Conservation (phyloP, 2,329 filamentous ascomycete species). For the Incumbomyces lentus region DNA sequence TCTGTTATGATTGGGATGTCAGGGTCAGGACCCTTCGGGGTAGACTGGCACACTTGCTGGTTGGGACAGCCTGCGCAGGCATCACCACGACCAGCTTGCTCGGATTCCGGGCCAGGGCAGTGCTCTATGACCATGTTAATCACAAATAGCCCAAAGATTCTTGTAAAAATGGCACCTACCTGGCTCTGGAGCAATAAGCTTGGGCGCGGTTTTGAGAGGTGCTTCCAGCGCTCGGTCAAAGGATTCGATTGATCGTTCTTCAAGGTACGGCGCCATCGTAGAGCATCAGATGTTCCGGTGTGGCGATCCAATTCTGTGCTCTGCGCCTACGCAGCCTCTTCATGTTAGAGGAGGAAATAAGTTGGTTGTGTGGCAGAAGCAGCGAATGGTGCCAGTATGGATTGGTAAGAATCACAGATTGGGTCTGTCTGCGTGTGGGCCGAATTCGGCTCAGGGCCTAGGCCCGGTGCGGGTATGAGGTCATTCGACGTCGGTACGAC, state of each 20-base stretch:
- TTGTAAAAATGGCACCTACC: slow-evolving; percentile 30
- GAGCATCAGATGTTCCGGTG: neutral
- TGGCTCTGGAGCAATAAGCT: slow-evolving; percentile 86
- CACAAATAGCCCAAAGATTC: slow-evolving; percentile 1
- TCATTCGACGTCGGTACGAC: too few species aligned
- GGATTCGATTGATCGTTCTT: slow-evolving; percentile 43
- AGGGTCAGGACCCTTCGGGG: slow-evolving; percentile 89
- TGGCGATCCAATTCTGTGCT: too few species aligned
- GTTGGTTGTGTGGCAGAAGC: neutral
- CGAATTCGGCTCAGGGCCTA: too few species aligned
- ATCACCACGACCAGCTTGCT: slow-evolving; percentile 53
- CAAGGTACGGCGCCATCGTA: slow-evolving; percentile 71
- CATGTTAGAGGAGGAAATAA: slow-evolving; percentile 4
- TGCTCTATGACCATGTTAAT: slow-evolving; percentile 49
- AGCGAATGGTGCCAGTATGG: neutral
- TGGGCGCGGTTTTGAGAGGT: slow-evolving; percentile 65
- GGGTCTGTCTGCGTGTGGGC: too few species aligned
- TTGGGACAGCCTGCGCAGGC: slow-evolving; percentile 93
- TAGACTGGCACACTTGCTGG: slow-evolving; percentile 85
- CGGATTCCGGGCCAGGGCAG: slow-evolving; percentile 67
- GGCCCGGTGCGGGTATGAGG: too few species aligned
- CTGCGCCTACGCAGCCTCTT: too few species aligned
- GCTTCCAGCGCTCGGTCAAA: slow-evolving; percentile 63
- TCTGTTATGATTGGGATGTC: slow-evolving; percentile 82
- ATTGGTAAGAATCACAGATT: neutral